These are phyloP conservation scores for Populus hybrid DNA, from an alignment of 441 rosid species.

Conservation along the genomic window DNA sequence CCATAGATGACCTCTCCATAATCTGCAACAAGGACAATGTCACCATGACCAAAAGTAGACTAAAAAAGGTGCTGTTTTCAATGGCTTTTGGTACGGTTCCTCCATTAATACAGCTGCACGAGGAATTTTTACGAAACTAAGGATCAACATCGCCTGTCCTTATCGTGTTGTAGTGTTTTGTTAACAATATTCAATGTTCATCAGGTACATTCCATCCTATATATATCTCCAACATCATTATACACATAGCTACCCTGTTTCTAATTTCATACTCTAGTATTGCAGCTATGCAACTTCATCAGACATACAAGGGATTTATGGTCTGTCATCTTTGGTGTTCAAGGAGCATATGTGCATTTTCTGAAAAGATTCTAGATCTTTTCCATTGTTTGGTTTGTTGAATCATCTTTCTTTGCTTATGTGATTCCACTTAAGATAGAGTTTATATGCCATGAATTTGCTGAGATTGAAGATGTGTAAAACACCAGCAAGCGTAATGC, in stretches of 20 bases:
- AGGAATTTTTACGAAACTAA: neutral
- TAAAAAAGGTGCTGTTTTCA: neutral
- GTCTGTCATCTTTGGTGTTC: neutral
- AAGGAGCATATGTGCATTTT: neutral
- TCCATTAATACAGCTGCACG: slow-evolving; percentile 7
- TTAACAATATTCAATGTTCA: slow-evolving; percentile 14
- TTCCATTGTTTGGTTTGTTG: too few relatives aligned
- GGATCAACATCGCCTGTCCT: slow-evolving; percentile 8
- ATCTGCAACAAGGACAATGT: neutral
- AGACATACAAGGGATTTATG: too few relatives aligned
- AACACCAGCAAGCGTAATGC: slow-evolving; percentile 45
- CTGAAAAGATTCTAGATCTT: too few relatives aligned
- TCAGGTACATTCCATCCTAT: slow-evolving; percentile 24
- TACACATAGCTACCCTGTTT: neutral
- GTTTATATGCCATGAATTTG: slow-evolving; percentile 61
- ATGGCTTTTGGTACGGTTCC: neutral
- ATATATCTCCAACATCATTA: slow-evolving; percentile 7
- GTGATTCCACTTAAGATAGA: slow-evolving; percentile 48
- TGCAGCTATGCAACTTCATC: slow-evolving; percentile 7
- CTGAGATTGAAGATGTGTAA: slow-evolving; percentile 64
- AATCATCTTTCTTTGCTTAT: too few relatives aligned
- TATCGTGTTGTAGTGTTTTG: slow-evolving; percentile 15
- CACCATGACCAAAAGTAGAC: slow-evolving; percentile 6
- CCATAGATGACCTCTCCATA: neutral
- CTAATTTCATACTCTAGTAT: neutral